phyloP scores from a whole-genome alignment of 352 stramenopile genomes.

The Pythium volutum region DNA sequence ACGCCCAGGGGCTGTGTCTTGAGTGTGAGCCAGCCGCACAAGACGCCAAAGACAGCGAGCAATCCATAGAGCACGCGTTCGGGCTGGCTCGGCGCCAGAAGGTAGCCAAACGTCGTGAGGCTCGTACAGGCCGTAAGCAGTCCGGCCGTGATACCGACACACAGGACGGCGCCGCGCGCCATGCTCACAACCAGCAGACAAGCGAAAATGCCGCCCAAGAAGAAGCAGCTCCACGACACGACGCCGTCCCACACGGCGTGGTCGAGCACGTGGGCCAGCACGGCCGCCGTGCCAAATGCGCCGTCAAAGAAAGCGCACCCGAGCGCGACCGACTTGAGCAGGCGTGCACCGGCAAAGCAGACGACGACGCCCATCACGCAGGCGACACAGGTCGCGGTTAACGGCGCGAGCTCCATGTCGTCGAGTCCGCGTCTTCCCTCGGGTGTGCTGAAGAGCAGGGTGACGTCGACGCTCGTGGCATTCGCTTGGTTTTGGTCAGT shows the following conservation, averaged over 20 bases:
- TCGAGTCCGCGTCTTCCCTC: slow-evolving; percentile 30
- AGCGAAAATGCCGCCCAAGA: slow-evolving; percentile 31
- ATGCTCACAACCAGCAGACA: slow-evolving; percentile 26
- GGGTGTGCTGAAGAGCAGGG: slow-evolving; percentile 23
- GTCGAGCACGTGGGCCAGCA: slow-evolving; percentile 48
- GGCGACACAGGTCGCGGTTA: slow-evolving; percentile 47
- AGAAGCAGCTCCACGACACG: slow-evolving; percentile 40
- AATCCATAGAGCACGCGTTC: slow-evolving; percentile 28
- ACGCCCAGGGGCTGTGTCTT: slow-evolving; percentile 57
- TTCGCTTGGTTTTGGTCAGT: background rate
- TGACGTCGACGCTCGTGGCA: slow-evolving; percentile 15
- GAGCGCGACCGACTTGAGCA: slow-evolving; percentile 60
- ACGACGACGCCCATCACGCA: slow-evolving; percentile 43
- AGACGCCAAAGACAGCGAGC: slow-evolving; percentile 35
- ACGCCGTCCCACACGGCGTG: slow-evolving; percentile 25
- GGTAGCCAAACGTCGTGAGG: slow-evolving; percentile 33
- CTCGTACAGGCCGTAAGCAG: slow-evolving; percentile 31
- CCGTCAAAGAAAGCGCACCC: slow-evolving; percentile 67
- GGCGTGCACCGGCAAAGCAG: slow-evolving; percentile 50
- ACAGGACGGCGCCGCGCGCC: slow-evolving; percentile 22
- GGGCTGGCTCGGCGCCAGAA: slow-evolving; percentile 22
- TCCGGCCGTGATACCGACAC: slow-evolving; percentile 33
- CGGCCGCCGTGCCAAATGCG: slow-evolving; percentile 52
- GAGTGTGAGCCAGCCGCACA: slow-evolving; percentile 42
- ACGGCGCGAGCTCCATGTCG: slow-evolving; percentile 39